These are phyloP conservation scores for Colletotrichum shisoi DNA, from an alignment of 2,329 filamentous ascomycete species.

Conservation along the genomic window DNA sequence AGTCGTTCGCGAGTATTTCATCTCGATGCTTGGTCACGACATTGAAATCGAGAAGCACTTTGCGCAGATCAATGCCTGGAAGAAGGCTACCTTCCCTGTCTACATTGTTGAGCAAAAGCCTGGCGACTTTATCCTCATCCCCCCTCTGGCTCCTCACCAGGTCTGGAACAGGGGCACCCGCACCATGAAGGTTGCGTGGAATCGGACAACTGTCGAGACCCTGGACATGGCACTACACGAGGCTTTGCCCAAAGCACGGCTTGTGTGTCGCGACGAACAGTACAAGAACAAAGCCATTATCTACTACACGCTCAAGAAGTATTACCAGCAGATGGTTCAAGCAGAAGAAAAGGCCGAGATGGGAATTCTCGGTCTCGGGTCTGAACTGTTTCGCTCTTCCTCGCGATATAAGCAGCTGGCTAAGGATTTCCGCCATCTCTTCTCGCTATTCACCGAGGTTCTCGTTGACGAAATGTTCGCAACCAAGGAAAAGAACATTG, in stretches of 20 bases:
- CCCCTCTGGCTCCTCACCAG: constrained; percentile 91
- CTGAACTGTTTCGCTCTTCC: constrained; percentile 54
- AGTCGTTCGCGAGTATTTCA: constrained; percentile 90
- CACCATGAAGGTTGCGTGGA: constrained; percentile 98
- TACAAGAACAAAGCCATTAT: constrained; percentile 99
- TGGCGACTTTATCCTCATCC: constrained; percentile 93
- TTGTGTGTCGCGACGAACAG: constrained; percentile 96
- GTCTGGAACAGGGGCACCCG: constrained; percentile 97
- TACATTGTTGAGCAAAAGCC: constrained; percentile 90
- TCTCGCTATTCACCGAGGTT: constrained; percentile 78
- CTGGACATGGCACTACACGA: constrained; percentile 85
- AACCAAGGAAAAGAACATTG: constrained; percentile 73
- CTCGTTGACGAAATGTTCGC: constrained; percentile 87
- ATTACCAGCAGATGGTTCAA: constrained; percentile 68
- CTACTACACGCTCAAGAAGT: constrained; percentile 85
- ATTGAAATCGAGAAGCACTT: constrained; percentile 98
- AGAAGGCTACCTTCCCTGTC: constrained; percentile 89
- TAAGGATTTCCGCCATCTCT: constrained; percentile 82
- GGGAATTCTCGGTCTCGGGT: constrained; percentile 57
- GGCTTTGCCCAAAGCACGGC: constrained; percentile 83
- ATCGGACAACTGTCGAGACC: constrained; percentile 90
- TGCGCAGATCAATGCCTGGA: constrained; percentile 94
- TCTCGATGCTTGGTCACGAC: constrained; percentile 91
- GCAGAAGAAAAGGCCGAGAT: constrained; percentile 60
- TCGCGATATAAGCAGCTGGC: constrained; percentile 72